Percentiles rank a stretch among this genome's conserved stretches.
These are phyloP conservation scores for Carpinus fangiana DNA, from an alignment of 306 rosid genomes.

Conservation along the genomic window DNA sequence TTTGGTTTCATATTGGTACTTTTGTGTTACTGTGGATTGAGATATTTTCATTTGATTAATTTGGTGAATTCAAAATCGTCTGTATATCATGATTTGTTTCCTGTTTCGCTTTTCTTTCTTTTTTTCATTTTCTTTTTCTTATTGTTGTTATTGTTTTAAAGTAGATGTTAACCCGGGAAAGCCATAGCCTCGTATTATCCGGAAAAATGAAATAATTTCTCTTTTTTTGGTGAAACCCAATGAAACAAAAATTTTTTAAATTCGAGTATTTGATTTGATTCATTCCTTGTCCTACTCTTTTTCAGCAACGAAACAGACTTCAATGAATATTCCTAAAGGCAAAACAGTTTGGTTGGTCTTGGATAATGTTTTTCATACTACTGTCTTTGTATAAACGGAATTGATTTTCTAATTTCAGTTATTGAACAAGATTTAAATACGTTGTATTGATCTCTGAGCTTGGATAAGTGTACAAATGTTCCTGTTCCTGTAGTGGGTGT, in stretches of 20 bases:
- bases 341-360: neutral
- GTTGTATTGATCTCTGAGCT: neutral
- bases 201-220: neutral
- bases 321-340: neutral
- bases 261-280: neutral
- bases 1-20: neutral
- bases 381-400: neutral
- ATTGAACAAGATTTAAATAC: no score
- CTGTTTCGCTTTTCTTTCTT: no score
- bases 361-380: neutral
- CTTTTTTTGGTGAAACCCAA: neutral
- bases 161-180: neutral
- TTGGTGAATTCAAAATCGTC: slow-evolving; percentile 11
- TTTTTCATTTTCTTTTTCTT: no score
- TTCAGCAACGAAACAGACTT: neutral
- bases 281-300: neutral
- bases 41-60: slow-evolving; percentile 1
- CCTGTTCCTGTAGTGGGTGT: neutral
- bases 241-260: neutral
- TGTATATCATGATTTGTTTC: neutral
- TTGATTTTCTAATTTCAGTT: neutral
- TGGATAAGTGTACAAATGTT: neutral
- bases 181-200: neutral
- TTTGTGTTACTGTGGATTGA: slow-evolving; percentile 1
- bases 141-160: neutral